Base-by-base conservation (phyloP, 2,329 filamentous ascomycete genomes). In the Ambrosiella xylebori region DNA sequence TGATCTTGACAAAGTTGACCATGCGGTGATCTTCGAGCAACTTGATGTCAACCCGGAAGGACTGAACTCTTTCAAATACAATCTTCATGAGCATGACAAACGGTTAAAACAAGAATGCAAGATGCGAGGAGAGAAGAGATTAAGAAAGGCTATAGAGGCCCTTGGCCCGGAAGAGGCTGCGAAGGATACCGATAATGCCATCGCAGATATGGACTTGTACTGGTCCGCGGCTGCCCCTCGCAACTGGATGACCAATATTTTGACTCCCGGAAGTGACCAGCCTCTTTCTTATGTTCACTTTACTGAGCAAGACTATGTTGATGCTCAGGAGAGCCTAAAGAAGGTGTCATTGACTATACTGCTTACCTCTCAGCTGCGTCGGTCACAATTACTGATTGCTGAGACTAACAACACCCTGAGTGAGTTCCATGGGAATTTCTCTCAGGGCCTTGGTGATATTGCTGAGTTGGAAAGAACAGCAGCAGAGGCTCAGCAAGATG, bases 211-310 rank as follows among this genome's bases (percentile, higher is more conserved):
- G n/a, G 45, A 60, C 41, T 58, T 58, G 13, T 54, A 62, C 53
- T 58, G 57, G 60, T 54, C 56, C 7, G 60, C 61, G 11, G 61
- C 60, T 8, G 59, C 61, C n/a, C 61, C 61, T 11, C 35, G 40
- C 39, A 56, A 56, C 2, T 62, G 61, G 61, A 40, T 57, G 37
- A 52, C 41, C 12, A 57, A 55, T 15, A 56, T 52, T 17, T 37
- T 60, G 3, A 45, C 44, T 35, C 27, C n/a, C 5, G 8, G 52
- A 27, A 57, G 59, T 12, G 52, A n/a, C 47, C 39, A 27, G 51
- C 15, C 38, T 57, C 38, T 37, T 49, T 7, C 27, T 15, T 47
- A 47, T 47, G 44, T 47, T 17, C 17, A 50, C 27, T 58, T 57
- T 38, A 60, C 59, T n/a, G 40, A 60, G 13, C 49, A 55, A 19